A percentile compares a stretch with the other conserved stretches of the same genome.
Evolutionary conservation across 352 stramenopile species (phyloP).

Genomic region (Peronospora destructor): DNA sequence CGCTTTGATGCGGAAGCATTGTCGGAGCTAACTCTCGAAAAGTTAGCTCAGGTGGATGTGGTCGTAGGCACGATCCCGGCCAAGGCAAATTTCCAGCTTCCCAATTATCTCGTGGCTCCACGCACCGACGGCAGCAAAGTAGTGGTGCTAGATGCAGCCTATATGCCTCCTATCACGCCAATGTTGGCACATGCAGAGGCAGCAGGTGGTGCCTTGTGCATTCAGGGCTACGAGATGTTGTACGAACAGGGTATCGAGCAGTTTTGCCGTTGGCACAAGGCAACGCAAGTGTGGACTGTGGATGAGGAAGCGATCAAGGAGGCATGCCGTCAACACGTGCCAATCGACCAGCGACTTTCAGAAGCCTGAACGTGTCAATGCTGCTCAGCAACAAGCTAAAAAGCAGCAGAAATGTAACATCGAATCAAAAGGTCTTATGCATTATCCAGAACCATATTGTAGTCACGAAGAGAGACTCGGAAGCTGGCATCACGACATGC

Average conservation of each 20-base stretch:
- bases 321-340: slow-evolving; percentile 51
- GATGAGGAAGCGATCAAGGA: slow-evolving; percentile 51
- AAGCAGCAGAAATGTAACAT: not conserved
- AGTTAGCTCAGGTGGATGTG: slow-evolving; percentile 65
- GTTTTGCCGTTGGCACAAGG: slow-evolving; percentile 91
- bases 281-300: slow-evolving; percentile 35
- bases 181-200: slow-evolving; percentile 86
- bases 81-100: slow-evolving; percentile 73
- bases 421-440: too few relatives aligned
- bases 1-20: slow-evolving; percentile 84
- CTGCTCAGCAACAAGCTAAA: too few relatives aligned
- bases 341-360: slow-evolving; percentile 44
- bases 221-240: slow-evolving; percentile 97
- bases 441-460: too few relatives aligned
- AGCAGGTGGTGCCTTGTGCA: slow-evolving; percentile 71
- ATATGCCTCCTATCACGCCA: slow-evolving; percentile 93
- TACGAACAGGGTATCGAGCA: slow-evolving; percentile 96
- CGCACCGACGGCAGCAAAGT: slow-evolving; percentile 28
- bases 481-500: too few relatives aligned
- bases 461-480: too few relatives aligned
- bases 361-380: slow-evolving; percentile 12
- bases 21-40: slow-evolving; percentile 40
- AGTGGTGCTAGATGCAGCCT: slow-evolving; percentile 96
- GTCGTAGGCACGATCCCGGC: slow-evolving; percentile 95
- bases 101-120: slow-evolving; percentile 49